Evolutionary conservation across 2,329 filamentous ascomycete genomes (phyloP), one percentile per base, ranked within the genome.

Genomic region (Hypoxylon sp.): DNA sequence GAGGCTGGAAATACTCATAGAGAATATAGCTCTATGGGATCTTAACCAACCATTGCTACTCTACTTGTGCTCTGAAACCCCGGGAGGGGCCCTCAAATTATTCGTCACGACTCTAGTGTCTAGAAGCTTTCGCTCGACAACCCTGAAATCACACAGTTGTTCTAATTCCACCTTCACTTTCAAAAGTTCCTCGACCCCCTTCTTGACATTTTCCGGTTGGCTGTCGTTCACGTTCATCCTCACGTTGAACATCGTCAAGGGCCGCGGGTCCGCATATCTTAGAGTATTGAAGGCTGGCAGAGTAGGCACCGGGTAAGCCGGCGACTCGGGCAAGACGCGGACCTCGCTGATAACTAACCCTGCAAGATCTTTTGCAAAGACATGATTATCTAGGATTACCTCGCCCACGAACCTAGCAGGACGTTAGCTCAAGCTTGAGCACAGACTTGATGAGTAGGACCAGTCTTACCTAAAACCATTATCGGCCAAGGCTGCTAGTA

Each of bases 81-180:
- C 17, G 24, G 22, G 37, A 17, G 6, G 20, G 10, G 19, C 19
- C 4, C 1, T 56, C 3, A 65, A 61, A 26, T 64, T 68, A 4
- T 70, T 71, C 19, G 72, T 65, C 1, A 71, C 60, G 19, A 75
- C 72, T 26, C 73, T 61, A 7, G 74, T 74, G 49, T 76, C 75
- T 34, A 76, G 72, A 11, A 72, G 67, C 17, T 69, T 69, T 6
- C 75, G 66, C 24, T 91, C 78, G 88, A 97, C 88, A 51, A 86
- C 82, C 71, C 88, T 83, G 79, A 98, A 3, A 96, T 82, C 37
- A 85, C 89, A 59, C n/a, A n/a, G n/a, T n/a, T n/a, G n/a, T n/a
- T 90, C 88, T 43, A 98, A 93, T 75, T 97, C 93, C 51, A 86
- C 82, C 71, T 81, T 82, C 68, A 86, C 69, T 1, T 74, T 77